phyloP scores from a whole-genome alignment of 768 basidiomycete genomes.

The Solioccasus polychromus region DNA sequence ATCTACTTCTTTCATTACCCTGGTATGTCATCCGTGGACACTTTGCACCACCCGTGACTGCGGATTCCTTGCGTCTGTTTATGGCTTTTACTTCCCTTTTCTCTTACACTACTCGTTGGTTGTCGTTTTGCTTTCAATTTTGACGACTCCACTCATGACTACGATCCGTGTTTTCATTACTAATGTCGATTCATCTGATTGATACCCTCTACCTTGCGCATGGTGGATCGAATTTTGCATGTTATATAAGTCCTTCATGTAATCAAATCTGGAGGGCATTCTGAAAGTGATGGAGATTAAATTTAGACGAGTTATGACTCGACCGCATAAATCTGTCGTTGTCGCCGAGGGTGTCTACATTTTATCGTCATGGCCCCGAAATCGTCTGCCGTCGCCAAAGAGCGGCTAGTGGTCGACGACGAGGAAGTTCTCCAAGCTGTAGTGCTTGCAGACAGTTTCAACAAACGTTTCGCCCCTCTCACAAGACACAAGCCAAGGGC shows the following conservation, averaged over 20 bases:
- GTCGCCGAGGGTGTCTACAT: background rate
- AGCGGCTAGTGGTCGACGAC: conserved; percentile 64
- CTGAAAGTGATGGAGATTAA: background rate
- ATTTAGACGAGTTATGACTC: conserved; percentile 22
- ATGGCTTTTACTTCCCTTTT: conserved; percentile 32
- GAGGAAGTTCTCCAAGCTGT: conserved; percentile 93
- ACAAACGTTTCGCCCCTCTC: conserved; percentile 89
- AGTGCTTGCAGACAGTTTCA: conserved; percentile 94
- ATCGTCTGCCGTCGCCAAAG: conserved; percentile 48
- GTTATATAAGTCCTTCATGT: conserved; percentile 33
- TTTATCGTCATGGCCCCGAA: conserved; percentile 62
- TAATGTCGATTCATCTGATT: conserved; percentile 69
- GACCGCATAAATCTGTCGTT: conserved; percentile 1
- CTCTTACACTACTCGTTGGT: conserved; percentile 53
- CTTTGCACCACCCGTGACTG: conserved; percentile 36
- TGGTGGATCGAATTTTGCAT: conserved; percentile 32
- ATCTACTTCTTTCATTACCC: conserved; percentile 30
- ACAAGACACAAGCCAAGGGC: conserved; percentile 86
- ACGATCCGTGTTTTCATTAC: conserved; percentile 57
- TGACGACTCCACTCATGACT: conserved; percentile 67
- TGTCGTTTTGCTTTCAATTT: conserved; percentile 55
- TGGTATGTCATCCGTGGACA: conserved; percentile 38
- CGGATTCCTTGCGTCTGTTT: conserved; percentile 35
- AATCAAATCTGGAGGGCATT: conserved; percentile 24
- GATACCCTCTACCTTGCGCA: conserved; percentile 43